phyloP scores from a whole-genome alignment of 169 alveolate species.

The Cytauxzoon felis region DNA sequence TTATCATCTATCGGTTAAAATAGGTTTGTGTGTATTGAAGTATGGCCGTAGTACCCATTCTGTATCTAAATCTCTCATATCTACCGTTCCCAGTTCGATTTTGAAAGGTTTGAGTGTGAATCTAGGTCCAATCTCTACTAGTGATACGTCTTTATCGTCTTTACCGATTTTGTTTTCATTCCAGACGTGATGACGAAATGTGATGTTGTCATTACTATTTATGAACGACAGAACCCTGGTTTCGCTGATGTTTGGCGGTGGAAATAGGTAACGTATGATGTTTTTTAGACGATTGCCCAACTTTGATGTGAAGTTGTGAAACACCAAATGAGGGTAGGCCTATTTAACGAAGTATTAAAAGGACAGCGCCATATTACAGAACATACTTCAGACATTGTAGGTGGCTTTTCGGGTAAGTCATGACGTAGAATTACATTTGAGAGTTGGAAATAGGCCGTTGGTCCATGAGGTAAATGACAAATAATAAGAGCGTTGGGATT shows the following conservation, averaged over 20 bases:
- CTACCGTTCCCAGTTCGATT: slow-evolving; percentile 95
- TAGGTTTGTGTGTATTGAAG: slow-evolving; percentile 81
- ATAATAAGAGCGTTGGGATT: slow-evolving; percentile 96
- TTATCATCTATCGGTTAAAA: slow-evolving; percentile 28
- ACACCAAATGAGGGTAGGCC: slow-evolving; percentile 93
- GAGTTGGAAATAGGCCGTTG: slow-evolving; percentile 96
- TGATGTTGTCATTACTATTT: slow-evolving; percentile 87
- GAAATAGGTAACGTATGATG: slow-evolving; percentile 90
- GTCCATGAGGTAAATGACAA: slow-evolving; percentile 99
- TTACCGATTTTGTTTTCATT: slow-evolving; percentile 61
- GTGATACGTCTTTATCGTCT: slow-evolving; percentile 77
- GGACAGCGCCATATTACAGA: neutral
- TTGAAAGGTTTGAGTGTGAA: slow-evolving; percentile 90
- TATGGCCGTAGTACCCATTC: slow-evolving; percentile 98
- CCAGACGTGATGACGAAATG: slow-evolving; percentile 92
- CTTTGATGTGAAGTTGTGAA: slow-evolving; percentile 88
- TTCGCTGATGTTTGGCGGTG: slow-evolving; percentile 78
- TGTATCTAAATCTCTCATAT: slow-evolving; percentile 91
- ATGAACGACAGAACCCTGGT: slow-evolving; percentile 88
- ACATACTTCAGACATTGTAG: slow-evolving; percentile 88
- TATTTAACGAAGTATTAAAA: neutral
- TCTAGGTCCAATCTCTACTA: slow-evolving; percentile 94
- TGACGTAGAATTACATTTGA: slow-evolving; percentile 94
- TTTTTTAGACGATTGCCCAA: slow-evolving; percentile 91
- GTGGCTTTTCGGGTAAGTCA: slow-evolving; percentile 93